These are phyloP conservation scores for Lanmaoa pseudosensibilis DNA, from an alignment of 768 basidiomycete species.

Conservation along the genomic window DNA sequence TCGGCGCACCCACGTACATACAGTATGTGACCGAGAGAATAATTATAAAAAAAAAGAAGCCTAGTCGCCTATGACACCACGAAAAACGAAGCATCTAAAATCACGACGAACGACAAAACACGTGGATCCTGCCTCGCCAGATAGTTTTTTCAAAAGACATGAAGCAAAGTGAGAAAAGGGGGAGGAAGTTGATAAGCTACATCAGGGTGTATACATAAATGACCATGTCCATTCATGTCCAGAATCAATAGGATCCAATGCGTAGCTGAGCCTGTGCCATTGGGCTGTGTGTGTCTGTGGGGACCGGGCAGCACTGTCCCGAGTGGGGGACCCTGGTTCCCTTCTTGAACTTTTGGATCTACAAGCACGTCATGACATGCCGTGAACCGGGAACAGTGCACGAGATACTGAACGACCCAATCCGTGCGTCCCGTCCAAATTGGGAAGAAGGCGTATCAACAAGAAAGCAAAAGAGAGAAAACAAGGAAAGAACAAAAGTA, in stretches of 20 bases:
- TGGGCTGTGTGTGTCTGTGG: not conserved
- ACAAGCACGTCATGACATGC: not conserved
- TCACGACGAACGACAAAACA: not conserved
- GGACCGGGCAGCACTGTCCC: not conserved
- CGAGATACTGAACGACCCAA: not conserved
- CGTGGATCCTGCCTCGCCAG: not conserved
- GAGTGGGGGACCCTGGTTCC: not conserved
- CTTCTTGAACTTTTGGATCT: not conserved
- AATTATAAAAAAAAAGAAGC: not conserved
- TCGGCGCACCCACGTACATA: not conserved
- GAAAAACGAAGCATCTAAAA: not conserved
- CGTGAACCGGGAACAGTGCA: conserved; percentile 8
- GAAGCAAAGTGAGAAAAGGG: not conserved
- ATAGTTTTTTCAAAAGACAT: not conserved
- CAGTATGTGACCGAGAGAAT: not conserved
- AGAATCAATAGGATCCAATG: conserved; percentile 8
- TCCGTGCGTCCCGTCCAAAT: conserved; percentile 1
- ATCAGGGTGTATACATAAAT: conserved; percentile 12
- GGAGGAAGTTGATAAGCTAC: conserved; percentile 19
- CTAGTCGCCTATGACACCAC: not conserved
- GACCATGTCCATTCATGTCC: not conserved
- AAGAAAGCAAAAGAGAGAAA: not conserved
- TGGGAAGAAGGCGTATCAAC: conserved; percentile 4
- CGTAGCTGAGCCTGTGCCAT: not conserved
- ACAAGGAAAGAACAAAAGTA: not conserved